Evolutionary conservation across 495 filamentous ascomycete species (phyloP).

Genomic region (Glutinoglossum americanum): DNA sequence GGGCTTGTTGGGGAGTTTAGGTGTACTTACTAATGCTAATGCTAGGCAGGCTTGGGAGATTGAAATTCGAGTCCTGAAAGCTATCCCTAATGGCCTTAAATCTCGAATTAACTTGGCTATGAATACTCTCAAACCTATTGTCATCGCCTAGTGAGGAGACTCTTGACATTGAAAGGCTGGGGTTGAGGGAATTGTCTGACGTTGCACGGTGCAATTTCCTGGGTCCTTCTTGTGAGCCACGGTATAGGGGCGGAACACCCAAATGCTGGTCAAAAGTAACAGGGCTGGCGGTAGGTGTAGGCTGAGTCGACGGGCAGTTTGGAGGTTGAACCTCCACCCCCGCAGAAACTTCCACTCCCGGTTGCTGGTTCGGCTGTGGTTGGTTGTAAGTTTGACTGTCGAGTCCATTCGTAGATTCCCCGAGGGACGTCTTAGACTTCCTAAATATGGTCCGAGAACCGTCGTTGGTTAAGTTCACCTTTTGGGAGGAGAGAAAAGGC

Average conservation of each 20-base stretch:
- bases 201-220: background rate
- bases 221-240: background rate
- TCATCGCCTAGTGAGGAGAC: constrained; percentile 76
- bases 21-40: constrained; percentile 22
- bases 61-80: constrained; percentile 57
- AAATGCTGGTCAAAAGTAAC: background rate
- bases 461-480: background rate
- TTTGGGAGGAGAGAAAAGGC: background rate
- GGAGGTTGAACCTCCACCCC: background rate
- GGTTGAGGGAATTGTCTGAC: constrained; percentile 8
- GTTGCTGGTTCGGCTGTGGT: background rate
- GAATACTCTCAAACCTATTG: constrained; percentile 57
- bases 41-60: constrained; percentile 36
- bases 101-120: constrained; percentile 62
- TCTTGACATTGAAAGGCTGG: constrained; percentile 36
- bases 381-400: background rate
- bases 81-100: constrained; percentile 84
- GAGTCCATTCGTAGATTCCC: background rate
- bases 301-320: background rate
- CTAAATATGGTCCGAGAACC: background rate
- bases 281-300: background rate
- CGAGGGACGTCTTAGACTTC: background rate
- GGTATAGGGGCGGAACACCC: background rate
- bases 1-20: background rate
- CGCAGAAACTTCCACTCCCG: background rate